Conservation (phyloP, 768 basidiomycete genomes). For the Phaeotremella skinneri region DNA sequence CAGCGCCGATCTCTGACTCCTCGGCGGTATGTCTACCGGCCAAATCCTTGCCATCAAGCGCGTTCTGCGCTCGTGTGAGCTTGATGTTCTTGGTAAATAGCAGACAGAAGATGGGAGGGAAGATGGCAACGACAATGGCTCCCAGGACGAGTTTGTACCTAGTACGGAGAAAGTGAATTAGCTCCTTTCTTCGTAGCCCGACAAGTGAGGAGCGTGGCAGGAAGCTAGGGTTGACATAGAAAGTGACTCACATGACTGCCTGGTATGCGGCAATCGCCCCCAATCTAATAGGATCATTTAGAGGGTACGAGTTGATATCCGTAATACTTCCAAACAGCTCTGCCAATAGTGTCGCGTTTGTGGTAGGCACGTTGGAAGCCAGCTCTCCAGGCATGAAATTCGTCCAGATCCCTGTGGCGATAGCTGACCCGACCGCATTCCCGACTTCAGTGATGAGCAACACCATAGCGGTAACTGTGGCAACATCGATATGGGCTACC, state of each 20-base stretch:
- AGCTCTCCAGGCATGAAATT: constrained; percentile 66
- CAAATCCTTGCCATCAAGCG: constrained; percentile 57
- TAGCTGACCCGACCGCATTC: constrained; percentile 64
- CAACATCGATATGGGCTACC: constrained; percentile 65
- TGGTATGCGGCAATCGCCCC: constrained; percentile 60
- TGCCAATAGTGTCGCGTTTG: constrained; percentile 44
- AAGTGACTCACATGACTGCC: constrained; percentile 51
- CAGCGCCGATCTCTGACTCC: neutral
- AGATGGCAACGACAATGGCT: constrained; percentile 58
- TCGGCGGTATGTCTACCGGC: constrained; percentile 34
- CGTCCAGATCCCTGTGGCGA: constrained; percentile 53
- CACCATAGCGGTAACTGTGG: constrained; percentile 62
- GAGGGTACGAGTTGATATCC: constrained; percentile 54
- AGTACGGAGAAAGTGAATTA: neutral
- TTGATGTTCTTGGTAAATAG: constrained; percentile 66
- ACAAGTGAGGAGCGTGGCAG: neutral
- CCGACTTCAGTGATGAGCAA: constrained; percentile 70
- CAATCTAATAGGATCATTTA: constrained; percentile 62
- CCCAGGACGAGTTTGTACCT: constrained; percentile 56
- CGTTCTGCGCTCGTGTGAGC: constrained; percentile 70
- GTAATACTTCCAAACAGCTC: constrained; percentile 62
- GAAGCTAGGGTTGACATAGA: neutral
- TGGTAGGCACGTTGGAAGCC: constrained; percentile 58
- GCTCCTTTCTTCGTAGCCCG: constrained; percentile 1
- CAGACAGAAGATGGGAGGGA: constrained; percentile 62